Conservation (phyloP, 306 rosid species). For the Pyrus bretschneideri region DNA sequence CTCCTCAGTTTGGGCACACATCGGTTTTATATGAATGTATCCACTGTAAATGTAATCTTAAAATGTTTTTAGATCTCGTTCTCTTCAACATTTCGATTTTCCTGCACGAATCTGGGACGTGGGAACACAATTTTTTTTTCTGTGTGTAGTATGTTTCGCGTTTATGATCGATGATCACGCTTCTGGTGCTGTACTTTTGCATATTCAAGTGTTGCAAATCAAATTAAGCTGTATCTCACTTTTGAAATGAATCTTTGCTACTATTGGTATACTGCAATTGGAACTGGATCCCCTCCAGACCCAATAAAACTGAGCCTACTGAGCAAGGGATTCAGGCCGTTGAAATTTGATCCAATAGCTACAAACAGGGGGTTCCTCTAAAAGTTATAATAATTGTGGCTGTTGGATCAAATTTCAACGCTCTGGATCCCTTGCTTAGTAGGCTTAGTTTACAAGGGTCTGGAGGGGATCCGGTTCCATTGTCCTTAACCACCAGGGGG, state of each 20-base stretch:
- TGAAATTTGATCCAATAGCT: too few relatives aligned
- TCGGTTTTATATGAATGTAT: constrained; percentile 6
- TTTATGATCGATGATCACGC: background rate
- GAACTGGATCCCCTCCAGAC: too few relatives aligned
- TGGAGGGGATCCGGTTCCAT: background rate
- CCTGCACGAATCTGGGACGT: constrained; percentile 8
- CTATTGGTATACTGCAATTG: background rate
- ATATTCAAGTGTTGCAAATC: background rate
- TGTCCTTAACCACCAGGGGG: background rate
- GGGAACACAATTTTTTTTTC: background rate
- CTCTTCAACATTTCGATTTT: constrained; percentile 26
- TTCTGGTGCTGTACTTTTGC: background rate
- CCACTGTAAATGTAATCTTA: constrained; percentile 44
- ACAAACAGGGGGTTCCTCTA: too few relatives aligned
- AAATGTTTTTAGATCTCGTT: constrained; percentile 11
- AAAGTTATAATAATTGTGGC: too few relatives aligned
- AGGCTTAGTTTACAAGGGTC: too few relatives aligned
- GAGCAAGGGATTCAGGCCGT: too few relatives aligned
- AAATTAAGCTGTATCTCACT: background rate
- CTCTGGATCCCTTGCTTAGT: too few relatives aligned
- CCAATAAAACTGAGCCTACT: too few relatives aligned
- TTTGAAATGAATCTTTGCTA: background rate
- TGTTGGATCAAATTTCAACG: too few relatives aligned
- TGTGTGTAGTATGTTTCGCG: background rate
- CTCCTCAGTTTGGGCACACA: constrained; percentile 1